Percentiles rank a stretch among this genome's conserved stretches.
phyloP scores from a whole-genome alignment of 768 basidiomycete species.

The Mycena kentingensis region DNA sequence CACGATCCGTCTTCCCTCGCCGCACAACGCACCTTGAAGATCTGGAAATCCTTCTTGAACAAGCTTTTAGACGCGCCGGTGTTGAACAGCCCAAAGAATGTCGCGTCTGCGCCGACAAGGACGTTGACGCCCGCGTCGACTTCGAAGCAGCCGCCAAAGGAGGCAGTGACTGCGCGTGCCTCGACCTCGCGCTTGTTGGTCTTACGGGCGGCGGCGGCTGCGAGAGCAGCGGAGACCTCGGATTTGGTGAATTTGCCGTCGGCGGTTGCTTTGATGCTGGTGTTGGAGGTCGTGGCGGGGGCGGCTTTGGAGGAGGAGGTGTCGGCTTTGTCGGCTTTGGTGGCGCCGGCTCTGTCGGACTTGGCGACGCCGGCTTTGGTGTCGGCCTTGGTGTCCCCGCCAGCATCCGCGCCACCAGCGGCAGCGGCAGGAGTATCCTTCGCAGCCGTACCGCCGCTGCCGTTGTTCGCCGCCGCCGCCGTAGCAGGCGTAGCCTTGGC shows the following conservation, averaged over 20 bases:
- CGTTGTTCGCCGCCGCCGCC: too few relatives aligned
- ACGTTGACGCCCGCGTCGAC: conserved; percentile 18
- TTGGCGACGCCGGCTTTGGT: not conserved
- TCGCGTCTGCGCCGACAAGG: conserved; percentile 22
- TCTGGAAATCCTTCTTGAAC: conserved; percentile 24
- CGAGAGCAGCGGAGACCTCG: conserved; percentile 2
- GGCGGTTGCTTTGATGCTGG: not conserved
- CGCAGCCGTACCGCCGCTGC: not conserved
- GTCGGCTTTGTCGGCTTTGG: not conserved
- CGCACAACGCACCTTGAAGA: conserved; percentile 20
- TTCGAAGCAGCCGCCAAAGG: conserved; percentile 22
- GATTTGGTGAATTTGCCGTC: too few relatives aligned
- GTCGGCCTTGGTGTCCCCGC: not conserved
- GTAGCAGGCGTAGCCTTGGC: not conserved
- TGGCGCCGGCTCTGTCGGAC: not conserved
- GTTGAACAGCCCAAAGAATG: conserved; percentile 25
- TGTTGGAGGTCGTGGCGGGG: not conserved
- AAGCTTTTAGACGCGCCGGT: conserved; percentile 5
- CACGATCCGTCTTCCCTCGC: not conserved
- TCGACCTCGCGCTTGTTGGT: not conserved
- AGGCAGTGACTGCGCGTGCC: not conserved
- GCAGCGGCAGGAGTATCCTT: not conserved
- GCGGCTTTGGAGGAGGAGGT: not conserved
- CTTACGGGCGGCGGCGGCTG: conserved; percentile 1
- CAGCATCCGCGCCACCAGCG: not conserved